Base-by-base conservation (phyloP, 2,329 filamentous ascomycete genomes). In the Stagonosporopsis rhizophila region DNA sequence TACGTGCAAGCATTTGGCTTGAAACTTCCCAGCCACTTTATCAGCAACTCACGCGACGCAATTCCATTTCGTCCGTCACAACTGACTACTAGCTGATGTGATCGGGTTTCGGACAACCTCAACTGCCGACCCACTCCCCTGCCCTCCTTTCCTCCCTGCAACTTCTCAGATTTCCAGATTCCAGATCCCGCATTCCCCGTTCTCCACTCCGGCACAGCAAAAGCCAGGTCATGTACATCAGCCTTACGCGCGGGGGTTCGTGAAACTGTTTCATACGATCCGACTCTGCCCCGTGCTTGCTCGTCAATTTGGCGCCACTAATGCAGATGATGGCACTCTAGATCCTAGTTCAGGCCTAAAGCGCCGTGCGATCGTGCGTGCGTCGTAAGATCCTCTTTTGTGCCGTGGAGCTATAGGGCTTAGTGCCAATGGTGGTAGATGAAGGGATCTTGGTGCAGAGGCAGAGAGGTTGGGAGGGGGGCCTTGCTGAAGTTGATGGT, bases 251-350 rank as follows among this genome's bases (percentile, higher is more conserved):
- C 35, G 47, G 23, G 47, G 46, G 42, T 38, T 32, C 30, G 47
- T 47, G 47, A 46, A 47, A 47, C 53, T 14, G 47, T 46, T 39
- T 51, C 37, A 47, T 19, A 44, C 27, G 20, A 34, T 28, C 41
- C 20, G 14, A 22, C 2, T 44, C 40, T 23, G 37, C 39, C 39
- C 40, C 47, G 34, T 14, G 42, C 41, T 42, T n/a, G 41, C 23
- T 56, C 45, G 39, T 56, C 25, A 47, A 56, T 44, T 9, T 28
- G 47, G 28, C 23, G 37, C 42, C 53, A 39, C 53, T 47, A 51
- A 51, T 15, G 47, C 42, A 23, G 20, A 37, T 9, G 9, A 11
- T 22, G 28, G 22, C 12, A 46, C 40, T 51, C 35, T 50, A 42
- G 3, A 51, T 44, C 53, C 53, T 38, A 47, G 47, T 39, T 25